A percentile compares a stretch with the other conserved stretches of the same genome.
phyloP scores from a whole-genome alignment of 2,329 filamentous ascomycete genomes.

The Diaporthe velutina region DNA sequence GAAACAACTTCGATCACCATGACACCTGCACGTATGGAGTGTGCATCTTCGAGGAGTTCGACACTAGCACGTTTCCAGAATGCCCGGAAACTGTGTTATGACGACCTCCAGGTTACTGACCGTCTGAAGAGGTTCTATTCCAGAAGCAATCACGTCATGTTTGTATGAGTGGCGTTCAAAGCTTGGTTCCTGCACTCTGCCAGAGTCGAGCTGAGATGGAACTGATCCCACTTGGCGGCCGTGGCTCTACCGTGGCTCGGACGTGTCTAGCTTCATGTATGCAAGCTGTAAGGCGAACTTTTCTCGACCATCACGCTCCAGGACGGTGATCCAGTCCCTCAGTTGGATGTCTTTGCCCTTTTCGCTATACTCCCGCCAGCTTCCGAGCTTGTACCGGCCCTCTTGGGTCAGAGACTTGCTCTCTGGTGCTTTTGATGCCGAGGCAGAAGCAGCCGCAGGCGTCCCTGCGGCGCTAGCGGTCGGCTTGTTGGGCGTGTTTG shows the following conservation, averaged over 20 bases:
- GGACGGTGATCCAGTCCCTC: constrained; percentile 82
- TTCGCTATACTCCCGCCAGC: constrained; percentile 82
- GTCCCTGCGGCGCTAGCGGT: constrained; percentile 44
- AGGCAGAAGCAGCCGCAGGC: constrained; percentile 32
- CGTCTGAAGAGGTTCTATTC: not conserved
- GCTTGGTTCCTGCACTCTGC: not conserved
- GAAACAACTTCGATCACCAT: too few species aligned
- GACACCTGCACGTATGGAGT: too few species aligned
- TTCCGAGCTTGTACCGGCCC: constrained; percentile 75
- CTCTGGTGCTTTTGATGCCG: constrained; percentile 47
- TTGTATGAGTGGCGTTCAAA: not conserved
- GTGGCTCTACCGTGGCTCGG: constrained; percentile 54
- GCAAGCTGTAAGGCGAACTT: constrained; percentile 71
- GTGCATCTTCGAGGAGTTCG: too few species aligned
- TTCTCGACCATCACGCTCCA: constrained; percentile 84
- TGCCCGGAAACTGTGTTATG: not conserved
- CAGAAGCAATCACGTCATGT: not conserved
- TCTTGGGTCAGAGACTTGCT: constrained; percentile 65
- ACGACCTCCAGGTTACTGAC: not conserved
- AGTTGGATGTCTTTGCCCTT: constrained; percentile 86
- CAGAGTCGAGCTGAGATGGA: not conserved
- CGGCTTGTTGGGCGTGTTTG: constrained; percentile 48
- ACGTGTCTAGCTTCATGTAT: constrained; percentile 65
- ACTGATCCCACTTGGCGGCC: not conserved
- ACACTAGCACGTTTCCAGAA: too few species aligned